phyloP scores from a whole-genome alignment of 2,329 filamentous ascomycete species.

The Phoma herbarum region DNA sequence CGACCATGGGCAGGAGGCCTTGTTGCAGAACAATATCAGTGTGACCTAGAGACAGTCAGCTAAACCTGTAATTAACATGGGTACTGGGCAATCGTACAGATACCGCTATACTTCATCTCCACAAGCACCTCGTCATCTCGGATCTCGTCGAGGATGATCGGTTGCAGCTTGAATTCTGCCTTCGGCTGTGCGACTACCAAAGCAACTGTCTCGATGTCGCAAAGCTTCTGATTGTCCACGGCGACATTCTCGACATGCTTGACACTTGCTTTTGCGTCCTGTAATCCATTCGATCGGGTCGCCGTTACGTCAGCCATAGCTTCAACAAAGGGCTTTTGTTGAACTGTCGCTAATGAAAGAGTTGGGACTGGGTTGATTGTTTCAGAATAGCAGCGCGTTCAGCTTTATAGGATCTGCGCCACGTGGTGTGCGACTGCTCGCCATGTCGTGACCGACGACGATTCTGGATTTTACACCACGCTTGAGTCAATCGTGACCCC shows the following conservation, averaged over 20 bases:
- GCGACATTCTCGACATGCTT: slow-evolving; percentile 2
- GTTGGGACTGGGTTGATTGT: background rate
- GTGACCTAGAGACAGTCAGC: slow-evolving; percentile 41
- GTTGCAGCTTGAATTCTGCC: slow-evolving; percentile 14
- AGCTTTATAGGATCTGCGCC: background rate
- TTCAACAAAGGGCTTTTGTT: background rate
- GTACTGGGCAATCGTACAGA: slow-evolving; percentile 49
- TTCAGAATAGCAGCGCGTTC: too few species aligned
- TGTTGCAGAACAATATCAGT: slow-evolving; percentile 60
- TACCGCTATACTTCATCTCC: slow-evolving; percentile 61
- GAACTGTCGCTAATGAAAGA: background rate
- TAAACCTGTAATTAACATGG: background rate
- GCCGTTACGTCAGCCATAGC: slow-evolving; percentile 1
- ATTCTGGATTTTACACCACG: background rate
- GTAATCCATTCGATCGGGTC: background rate
- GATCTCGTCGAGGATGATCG: slow-evolving; percentile 16
- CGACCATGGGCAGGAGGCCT: slow-evolving; percentile 33
- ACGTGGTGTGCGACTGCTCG: background rate
- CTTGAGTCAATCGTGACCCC: background rate
- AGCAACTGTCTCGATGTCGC: slow-evolving; percentile 13
- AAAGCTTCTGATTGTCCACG: background rate
- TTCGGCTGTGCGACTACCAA: slow-evolving; percentile 14
- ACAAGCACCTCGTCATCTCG: slow-evolving; percentile 60
- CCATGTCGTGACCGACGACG: background rate
- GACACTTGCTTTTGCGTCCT: background rate